These are phyloP conservation scores for Peniophora sp. DNA, from an alignment of 1,284 basidiomycete species.

Conservation along the genomic window DNA sequence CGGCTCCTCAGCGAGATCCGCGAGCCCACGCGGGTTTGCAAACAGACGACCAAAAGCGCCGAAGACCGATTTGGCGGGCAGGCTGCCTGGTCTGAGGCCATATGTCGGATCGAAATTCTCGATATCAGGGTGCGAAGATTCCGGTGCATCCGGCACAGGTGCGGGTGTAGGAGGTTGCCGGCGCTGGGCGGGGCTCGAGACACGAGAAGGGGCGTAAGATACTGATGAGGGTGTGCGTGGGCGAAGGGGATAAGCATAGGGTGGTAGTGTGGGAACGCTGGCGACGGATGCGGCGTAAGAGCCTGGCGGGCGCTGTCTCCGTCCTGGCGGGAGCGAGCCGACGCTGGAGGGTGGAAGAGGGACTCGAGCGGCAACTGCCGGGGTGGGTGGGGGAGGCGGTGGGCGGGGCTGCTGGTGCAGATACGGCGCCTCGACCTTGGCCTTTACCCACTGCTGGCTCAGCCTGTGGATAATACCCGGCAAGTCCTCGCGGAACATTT, in stretches of 20 bases:
- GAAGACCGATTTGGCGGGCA: conserved; percentile 72
- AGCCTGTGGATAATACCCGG: conserved; percentile 96
- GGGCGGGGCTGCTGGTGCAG: conserved; percentile 38
- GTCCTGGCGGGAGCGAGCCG: neutral
- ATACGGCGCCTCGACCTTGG: conserved; percentile 78
- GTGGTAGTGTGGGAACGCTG: neutral
- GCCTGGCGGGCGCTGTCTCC: neutral
- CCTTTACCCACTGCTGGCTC: conserved; percentile 90
- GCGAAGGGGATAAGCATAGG: conserved; percentile 5
- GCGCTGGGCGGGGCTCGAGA: conserved; percentile 12
- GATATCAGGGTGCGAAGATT: conserved; percentile 66
- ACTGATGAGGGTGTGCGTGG: conserved; percentile 2
- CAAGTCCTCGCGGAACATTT: conserved; percentile 97
- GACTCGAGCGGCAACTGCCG: conserved; percentile 25
- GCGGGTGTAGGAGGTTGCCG: conserved; percentile 12
- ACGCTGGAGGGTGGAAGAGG: neutral
- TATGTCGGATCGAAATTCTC: conserved; percentile 96
- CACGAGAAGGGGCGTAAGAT: conserved; percentile 8
- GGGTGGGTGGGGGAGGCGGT: conserved; percentile 16
- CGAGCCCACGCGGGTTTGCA: conserved; percentile 54
- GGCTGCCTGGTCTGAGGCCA: conserved; percentile 87
- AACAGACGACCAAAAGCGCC: conserved; percentile 68
- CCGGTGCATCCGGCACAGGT: conserved; percentile 27
- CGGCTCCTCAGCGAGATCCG: conserved; percentile 70
- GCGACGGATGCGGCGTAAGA: neutral